These are phyloP conservation scores for Cryptococcus maquisensis DNA, from an alignment of 1,284 basidiomycete genomes.

Conservation along the genomic window DNA sequence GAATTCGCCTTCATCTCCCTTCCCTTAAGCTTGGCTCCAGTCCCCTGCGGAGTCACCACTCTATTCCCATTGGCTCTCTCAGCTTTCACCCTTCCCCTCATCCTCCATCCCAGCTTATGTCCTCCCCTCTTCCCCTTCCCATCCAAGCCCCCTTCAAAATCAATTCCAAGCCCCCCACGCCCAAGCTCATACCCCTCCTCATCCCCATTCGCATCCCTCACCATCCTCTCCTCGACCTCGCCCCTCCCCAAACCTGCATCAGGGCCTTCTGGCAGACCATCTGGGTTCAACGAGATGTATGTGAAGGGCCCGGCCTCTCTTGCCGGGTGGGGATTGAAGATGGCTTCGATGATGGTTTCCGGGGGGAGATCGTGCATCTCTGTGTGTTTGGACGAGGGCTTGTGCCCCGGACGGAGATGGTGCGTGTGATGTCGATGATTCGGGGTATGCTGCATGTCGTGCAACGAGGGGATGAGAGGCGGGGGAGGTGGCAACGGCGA, in stretches of 20 bases:
- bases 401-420: constrained; percentile 1
- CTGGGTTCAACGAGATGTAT: constrained; percentile 16
- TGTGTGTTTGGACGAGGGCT: not conserved
- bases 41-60: no score
- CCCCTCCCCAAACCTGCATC: constrained; percentile 18
- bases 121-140: no score
- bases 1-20: no score
- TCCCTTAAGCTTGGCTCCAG: no score
- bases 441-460: constrained; percentile 6
- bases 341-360: constrained; percentile 39
- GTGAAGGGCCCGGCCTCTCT: constrained; percentile 38
- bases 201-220: constrained; percentile 13
- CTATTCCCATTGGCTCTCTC: no score
- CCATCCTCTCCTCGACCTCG: constrained; percentile 19
- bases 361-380: constrained; percentile 27
- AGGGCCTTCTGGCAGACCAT: constrained; percentile 4
- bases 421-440: constrained; percentile 16
- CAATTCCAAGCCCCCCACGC: no score
- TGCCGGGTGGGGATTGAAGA: constrained; percentile 40
- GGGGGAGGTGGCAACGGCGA: not conserved
- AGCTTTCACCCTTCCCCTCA: no score
- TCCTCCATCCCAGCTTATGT: no score
- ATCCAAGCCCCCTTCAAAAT: no score
- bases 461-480: not conserved
- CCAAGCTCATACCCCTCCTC: not conserved